phyloP scores from a whole-genome alignment of 2,329 filamentous ascomycete genomes.

The Fusarium sp. region DNA sequence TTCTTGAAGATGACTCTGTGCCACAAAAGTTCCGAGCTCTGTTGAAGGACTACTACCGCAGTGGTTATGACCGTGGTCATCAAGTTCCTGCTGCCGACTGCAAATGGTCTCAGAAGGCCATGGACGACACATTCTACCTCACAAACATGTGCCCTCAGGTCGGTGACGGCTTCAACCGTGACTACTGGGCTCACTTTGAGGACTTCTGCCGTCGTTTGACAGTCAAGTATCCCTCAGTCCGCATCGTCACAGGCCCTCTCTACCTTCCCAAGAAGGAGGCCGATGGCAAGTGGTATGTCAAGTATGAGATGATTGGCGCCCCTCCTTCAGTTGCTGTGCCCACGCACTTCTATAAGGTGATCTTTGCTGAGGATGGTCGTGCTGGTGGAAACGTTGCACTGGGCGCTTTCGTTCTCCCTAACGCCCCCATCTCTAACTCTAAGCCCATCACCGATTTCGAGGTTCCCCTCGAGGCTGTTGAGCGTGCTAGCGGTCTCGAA shows the following conservation, averaged over 20 bases:
- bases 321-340: slow-evolving; percentile 96
- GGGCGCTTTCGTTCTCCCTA: slow-evolving; percentile 94
- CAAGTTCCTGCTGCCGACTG: slow-evolving; percentile 97
- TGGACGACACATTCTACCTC: slow-evolving; percentile 94
- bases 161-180: slow-evolving; percentile 96
- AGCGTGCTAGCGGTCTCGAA: slow-evolving; percentile 90
- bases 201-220: slow-evolving; percentile 93
- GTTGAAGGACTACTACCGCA: slow-evolving; percentile 93
- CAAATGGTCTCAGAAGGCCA: slow-evolving; percentile 93
- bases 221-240: slow-evolving; percentile 81
- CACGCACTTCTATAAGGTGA: slow-evolving; percentile 99
- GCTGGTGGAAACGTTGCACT: slow-evolving; percentile 81
- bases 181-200: slow-evolving; percentile 99
- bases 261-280: slow-evolving; percentile 89
- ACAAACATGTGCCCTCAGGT: slow-evolving; percentile 99
- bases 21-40: slow-evolving; percentile 89
- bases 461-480: slow-evolving; percentile 91
- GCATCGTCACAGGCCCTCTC: slow-evolving; percentile 91
- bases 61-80: slow-evolving; percentile 94
- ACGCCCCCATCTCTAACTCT: slow-evolving; percentile 85
- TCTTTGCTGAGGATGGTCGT: slow-evolving; percentile 88
- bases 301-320: slow-evolving; percentile 93
- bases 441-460: slow-evolving; percentile 93
- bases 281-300: slow-evolving; percentile 90
- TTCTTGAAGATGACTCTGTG: slow-evolving; percentile 82